Base-by-base conservation (phyloP, 2,329 filamentous ascomycete genomes). In the Pseudogymnoascus sp. region DNA sequence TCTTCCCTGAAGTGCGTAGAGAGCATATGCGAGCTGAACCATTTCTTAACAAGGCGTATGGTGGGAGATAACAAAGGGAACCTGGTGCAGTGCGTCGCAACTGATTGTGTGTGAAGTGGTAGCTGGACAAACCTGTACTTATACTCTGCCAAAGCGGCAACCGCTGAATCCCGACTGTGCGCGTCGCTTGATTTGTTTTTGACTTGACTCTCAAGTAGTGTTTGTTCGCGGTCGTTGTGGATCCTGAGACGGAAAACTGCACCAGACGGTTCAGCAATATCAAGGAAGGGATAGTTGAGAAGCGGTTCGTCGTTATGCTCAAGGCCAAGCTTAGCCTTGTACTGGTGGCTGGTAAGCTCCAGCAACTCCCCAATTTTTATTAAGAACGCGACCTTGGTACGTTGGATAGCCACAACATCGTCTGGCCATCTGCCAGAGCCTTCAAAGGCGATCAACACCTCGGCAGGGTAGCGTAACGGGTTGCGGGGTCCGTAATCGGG, bases 391-490 rank as follows among this genome's bases (percentile, higher is more conserved):
- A 95, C 83, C 74, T 99, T 99, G 11, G 92, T 92, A 70, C 92
- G 86, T 73, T 99, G 94, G 61, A 97, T 96, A 4, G 93, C 92
- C 3, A 84, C 84, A 7, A 97, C 76, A 70, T 95, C 91, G 70
- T 97, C 92, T 0, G 94, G 94, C 94, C 94, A 99, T 67, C 90
- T 88, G 50, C 86, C 87, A 6, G 94, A 97, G 4, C 89, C 90
- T 75, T 99, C 94, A 68, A 99, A 97, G 70, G 93, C 92, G 57
- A 99, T 80, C 41, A 92, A 82, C 33, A 95, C 83, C 66, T 95
- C 87, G 66, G 92, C 87, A 0, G 90, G 87, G 18, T 77, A 78
- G 58, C 76, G 74, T 36, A 73, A 59, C 18, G 66, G 68, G 14
- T 64, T 60, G 11, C 63, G 63, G 12, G 79, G 77, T 22, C 76